Base-by-base conservation (phyloP, 2,329 filamentous ascomycete genomes). In the Diaporthe caulivora region DNA sequence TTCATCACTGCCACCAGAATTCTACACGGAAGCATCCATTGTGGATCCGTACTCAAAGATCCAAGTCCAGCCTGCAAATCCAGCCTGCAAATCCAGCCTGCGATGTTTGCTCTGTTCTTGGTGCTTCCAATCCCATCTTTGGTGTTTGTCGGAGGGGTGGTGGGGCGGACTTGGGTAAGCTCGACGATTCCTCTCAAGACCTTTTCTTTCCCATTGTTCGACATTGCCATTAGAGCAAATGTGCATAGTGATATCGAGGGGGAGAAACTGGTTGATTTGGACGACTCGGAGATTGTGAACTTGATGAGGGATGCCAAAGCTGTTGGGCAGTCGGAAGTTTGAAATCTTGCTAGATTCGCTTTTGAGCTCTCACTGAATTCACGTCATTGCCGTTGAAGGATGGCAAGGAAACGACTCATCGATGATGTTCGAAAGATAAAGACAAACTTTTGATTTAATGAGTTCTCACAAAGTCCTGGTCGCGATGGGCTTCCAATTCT, bases 401-500 rank as follows among this genome's bases (percentile, higher is more conserved):
- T n/a, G n/a, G n/a, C n/a, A n/a, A n/a, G n/a, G n/a, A n/a, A n/a
- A n/a, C n/a, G n/a, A n/a, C n/a, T n/a, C n/a, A n/a, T n/a, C n/a
- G n/a, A n/a, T n/a, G n/a, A n/a, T n/a, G n/a, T n/a, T n/a, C n/a
- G n/a, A n/a, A n/a, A n/a, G n/a, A n/a, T n/a, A n/a, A n/a, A n/a
- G n/a, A n/a, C n/a, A n/a, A n/a, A n/a, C n/a, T n/a, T n/a, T n/a
- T n/a, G n/a, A n/a, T n/a, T 11, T 37, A 4, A 8, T 29, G 7
- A 11, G 26, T 1, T 2, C n/a, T 71, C 37, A 79, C 17, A 80
- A 74, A 26, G 70, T 65, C 21, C 76, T 76, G 0, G 77, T 79
- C 15, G 80, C 80, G 54, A 82, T 80, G 6, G 80, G 80, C 74
- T 78, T 81, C 79, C 80, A 82, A 34, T 80, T 75, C 9, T 64